These are phyloP conservation scores for Trametes elegans DNA, from an alignment of 768 basidiomycete genomes.

Conservation along the genomic window DNA sequence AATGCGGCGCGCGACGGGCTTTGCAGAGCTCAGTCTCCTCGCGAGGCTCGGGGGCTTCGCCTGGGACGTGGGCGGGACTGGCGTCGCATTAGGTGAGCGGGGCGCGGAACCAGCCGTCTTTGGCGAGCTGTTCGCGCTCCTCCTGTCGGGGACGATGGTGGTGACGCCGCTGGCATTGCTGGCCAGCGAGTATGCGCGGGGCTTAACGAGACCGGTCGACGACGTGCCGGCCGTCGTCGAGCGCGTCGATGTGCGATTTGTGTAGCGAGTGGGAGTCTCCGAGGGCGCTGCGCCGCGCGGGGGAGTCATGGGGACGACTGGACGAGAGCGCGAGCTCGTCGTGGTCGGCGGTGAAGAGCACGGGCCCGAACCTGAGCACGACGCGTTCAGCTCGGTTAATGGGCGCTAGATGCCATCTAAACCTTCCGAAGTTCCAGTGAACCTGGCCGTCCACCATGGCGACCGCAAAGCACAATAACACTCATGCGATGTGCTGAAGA, in stretches of 20 bases:
- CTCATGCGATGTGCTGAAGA: neutral
- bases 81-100: constrained; percentile 52
- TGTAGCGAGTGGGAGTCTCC: constrained; percentile 53
- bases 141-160: constrained; percentile 39
- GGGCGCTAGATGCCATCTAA: constrained; percentile 10
- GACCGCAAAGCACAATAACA: neutral
- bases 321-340: constrained; percentile 17
- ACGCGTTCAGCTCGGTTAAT: constrained; percentile 13
- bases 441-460: neutral
- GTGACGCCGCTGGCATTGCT: constrained; percentile 48
- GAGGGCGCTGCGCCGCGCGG: constrained; percentile 37
- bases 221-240: constrained; percentile 40
- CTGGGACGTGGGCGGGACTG: constrained; percentile 37
- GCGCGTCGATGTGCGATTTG: constrained; percentile 43
- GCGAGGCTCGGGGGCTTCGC: constrained; percentile 11
- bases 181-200: constrained; percentile 46
- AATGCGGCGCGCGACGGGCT: constrained; percentile 22
- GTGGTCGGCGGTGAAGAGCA: constrained; percentile 18
- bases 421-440: neutral
- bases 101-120: constrained; percentile 24
- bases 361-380: neutral
- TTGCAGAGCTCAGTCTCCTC: constrained; percentile 12
- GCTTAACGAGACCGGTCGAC: constrained; percentile 42
- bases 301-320: constrained; percentile 21
- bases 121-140: constrained; percentile 18